Conservation (phyloP, 345 rosid species). For the Gossypium sturtianum region DNA sequence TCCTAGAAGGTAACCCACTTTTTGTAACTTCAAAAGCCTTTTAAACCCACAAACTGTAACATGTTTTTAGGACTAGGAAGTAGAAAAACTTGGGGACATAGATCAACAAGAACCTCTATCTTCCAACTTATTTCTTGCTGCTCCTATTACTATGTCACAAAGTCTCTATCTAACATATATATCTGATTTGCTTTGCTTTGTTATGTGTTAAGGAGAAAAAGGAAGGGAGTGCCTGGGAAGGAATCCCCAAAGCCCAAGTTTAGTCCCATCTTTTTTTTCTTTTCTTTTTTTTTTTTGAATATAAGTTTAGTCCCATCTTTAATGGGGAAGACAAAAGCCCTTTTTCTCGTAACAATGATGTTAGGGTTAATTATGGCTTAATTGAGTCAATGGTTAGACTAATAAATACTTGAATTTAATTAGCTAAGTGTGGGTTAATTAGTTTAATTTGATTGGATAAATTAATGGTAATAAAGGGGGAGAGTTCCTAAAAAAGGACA, state of each 20-base stretch:
- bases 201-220: neutral
- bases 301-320: neutral
- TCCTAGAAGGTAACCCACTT: neutral
- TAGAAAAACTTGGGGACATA: constrained; percentile 26
- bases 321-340: constrained; percentile 1
- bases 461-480: neutral
- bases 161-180: neutral
- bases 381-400: neutral
- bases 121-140: constrained; percentile 14
- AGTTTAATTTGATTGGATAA: neutral
- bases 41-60: constrained; percentile 1
- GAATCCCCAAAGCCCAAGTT: constrained; percentile 15
- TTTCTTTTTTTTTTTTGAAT: no score
- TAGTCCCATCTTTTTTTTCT: constrained; percentile 19
- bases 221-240: constrained; percentile 25
- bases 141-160: constrained; percentile 9
- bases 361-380: neutral
- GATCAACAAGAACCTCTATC: constrained; percentile 26
- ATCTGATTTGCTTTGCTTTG: neutral
- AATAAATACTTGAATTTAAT: neutral
- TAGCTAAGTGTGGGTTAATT: neutral
- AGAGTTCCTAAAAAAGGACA: neutral
- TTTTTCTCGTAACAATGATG: neutral
- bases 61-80: constrained; percentile 14
- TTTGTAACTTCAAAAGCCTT: neutral